Evolutionary conservation across 257 asterid genomes (phyloP).

Genomic region (Forsythia viridissima): DNA sequence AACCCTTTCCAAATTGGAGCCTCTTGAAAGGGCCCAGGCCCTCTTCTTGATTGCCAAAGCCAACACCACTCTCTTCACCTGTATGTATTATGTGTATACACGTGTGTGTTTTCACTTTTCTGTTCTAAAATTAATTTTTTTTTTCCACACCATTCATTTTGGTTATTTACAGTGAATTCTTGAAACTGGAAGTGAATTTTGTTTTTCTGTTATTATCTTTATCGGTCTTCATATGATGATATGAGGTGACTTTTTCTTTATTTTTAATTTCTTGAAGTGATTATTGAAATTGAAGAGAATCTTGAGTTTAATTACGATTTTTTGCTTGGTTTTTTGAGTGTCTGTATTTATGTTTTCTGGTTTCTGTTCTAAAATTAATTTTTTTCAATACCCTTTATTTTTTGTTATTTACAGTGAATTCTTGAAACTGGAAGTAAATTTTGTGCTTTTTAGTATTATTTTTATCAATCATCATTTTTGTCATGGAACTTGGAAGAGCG

Average conservation of each 20-base stretch:
- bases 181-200: slow-evolving; percentile 2
- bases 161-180: slow-evolving; percentile 1
- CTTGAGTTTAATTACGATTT: too few relatives aligned
- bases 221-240: too few relatives aligned
- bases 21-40: slow-evolving; percentile 78
- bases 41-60: slow-evolving; percentile 70
- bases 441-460: not conserved
- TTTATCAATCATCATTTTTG: too few relatives aligned
- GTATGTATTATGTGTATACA: slow-evolving; percentile 41
- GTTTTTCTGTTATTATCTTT: not conserved
- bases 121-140: not conserved
- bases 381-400: too few relatives aligned
- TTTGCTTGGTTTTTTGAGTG: too few relatives aligned
- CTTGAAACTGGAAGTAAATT: not conserved
- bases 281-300: not conserved
- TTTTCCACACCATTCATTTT: not conserved
- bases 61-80: slow-evolving; percentile 68
- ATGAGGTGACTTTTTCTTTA: too few relatives aligned
- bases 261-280: not conserved
- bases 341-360: too few relatives aligned
- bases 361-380: too few relatives aligned
- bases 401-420: too few relatives aligned
- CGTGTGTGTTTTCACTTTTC: slow-evolving; percentile 18
- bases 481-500: too few relatives aligned
- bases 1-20: slow-evolving; percentile 67